Base-by-base conservation (phyloP, 1,139 yeast species). In the Debaryomyces fabryi region DNA sequence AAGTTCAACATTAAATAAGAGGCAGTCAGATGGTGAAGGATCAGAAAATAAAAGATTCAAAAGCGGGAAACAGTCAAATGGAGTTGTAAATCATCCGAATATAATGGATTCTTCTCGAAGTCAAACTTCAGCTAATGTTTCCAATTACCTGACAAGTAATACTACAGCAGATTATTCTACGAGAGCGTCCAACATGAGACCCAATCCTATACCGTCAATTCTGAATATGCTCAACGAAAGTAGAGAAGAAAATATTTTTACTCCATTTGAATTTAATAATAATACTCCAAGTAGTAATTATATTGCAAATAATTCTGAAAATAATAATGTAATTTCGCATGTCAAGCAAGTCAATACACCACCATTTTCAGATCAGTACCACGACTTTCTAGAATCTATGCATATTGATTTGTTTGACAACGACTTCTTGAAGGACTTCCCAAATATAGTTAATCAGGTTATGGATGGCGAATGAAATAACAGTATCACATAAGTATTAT, bases 361-460 rank as follows among this genome's bases (percentile, higher is more conserved):
- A 6, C 35, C 23, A 3, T 40, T 40, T 42, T 40, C 41, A 15
- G 49, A 50, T 35, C 56, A 53, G 44, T 62, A 57, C 44, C 67
- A 67, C 38, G 62, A 61, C 33, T 66, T 63, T 48, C 60, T 65
- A 49, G 69, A 64, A 34, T 55, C 64, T n/a, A 58, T 68, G 60
- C 70, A 64, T 38, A 56, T 63, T 40, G 71, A 68, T 47, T 53
- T 67, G n/a, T 67, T 68, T 52, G 64, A 65, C 49, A 63, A 64
- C 48, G 69, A 65, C 43, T 63, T 63, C 43, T 65, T 66, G 55
- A 60, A 59, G 47, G 69, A 65, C 45, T 58, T 67, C 16, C 66
- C 67, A 4, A 59, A 61, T 47, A 60, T 64, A 10, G 57, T 63
- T 24, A 62, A 61, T 41, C 36, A 40, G 18, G 37, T 40, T n/a